These are phyloP conservation scores for Chrysanthemum makinoi DNA, from an alignment of 129 eudicot species.

Conservation along the genomic window DNA sequence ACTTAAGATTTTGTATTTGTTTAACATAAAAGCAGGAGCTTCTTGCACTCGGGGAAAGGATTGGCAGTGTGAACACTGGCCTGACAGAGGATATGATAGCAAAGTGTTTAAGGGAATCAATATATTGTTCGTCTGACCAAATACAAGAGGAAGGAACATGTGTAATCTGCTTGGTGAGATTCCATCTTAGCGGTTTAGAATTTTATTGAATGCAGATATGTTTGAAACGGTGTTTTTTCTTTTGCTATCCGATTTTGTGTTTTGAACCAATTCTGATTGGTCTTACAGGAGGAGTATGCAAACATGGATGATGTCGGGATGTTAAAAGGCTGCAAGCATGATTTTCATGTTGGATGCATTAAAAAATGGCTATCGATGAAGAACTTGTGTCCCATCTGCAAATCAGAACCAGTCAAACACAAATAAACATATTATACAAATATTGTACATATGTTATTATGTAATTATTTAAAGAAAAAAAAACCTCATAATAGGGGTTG, in stretches of 20 bases:
- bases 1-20: neutral
- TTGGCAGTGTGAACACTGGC: conserved; percentile 68
- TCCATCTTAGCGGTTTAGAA: neutral
- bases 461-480: conserved; percentile 11
- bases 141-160: conserved; percentile 54
- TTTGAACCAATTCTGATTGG: conserved; percentile 4
- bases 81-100: conserved; percentile 47
- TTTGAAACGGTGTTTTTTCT: neutral
- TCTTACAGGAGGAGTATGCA: conserved; percentile 61
- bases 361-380: conserved; percentile 62
- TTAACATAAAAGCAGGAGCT: conserved; percentile 46
- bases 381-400: conserved; percentile 70
- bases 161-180: conserved; percentile 72
- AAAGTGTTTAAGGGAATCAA: conserved; percentile 48
- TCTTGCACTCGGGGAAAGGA: conserved; percentile 66
- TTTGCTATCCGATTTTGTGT: neutral
- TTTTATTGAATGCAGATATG: conserved; percentile 1
- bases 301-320: conserved; percentile 62
- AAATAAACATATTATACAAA: conserved; percentile 2
- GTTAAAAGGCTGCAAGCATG: conserved; percentile 56
- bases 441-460: conserved; percentile 25
- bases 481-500: conserved; percentile 3
- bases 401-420: conserved; percentile 32
- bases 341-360: conserved; percentile 62
- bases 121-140: conserved; percentile 53